phyloP scores from a whole-genome alignment of 2,329 filamentous ascomycete genomes.

The Beauveria pseudobassiana region DNA sequence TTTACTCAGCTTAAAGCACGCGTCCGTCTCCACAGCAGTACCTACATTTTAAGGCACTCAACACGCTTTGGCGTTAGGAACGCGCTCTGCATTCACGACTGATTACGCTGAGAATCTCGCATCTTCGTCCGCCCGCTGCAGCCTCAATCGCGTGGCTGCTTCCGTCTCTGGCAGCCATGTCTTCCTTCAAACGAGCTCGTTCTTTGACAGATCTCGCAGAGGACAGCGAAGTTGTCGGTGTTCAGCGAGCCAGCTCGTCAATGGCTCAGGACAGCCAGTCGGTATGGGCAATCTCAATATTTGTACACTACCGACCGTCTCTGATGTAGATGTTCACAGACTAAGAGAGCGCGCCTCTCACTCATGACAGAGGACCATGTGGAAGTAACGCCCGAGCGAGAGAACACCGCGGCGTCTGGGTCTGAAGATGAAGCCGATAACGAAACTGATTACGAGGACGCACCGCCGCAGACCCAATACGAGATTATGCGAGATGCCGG shows the following conservation, averaged over 20 bases:
- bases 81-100: neutral
- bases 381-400: constrained; percentile 18
- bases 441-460: constrained; percentile 23
- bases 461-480: constrained; percentile 51
- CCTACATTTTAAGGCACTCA: neutral
- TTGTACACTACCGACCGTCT: neutral
- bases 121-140: neutral
- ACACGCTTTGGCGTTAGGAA: neutral
- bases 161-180: neutral
- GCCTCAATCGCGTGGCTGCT: neutral
- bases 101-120: neutral
- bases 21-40: neutral
- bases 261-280: neutral
- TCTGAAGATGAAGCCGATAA: constrained; percentile 23
- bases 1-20: too few species aligned
- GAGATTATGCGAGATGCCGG: constrained; percentile 52
- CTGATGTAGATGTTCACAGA: neutral
- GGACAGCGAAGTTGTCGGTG: neutral
- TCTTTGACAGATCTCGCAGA: neutral
- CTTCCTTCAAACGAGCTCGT: neutral
- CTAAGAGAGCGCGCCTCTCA: constrained; percentile 6
- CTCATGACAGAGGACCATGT: constrained; percentile 13
- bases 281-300: neutral
- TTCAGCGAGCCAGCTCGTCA: neutral
- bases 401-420: constrained; percentile 16